Evolutionary conservation across 129 eudicot genomes (phyloP).

Genomic region (Tanacetum coccineum): DNA sequence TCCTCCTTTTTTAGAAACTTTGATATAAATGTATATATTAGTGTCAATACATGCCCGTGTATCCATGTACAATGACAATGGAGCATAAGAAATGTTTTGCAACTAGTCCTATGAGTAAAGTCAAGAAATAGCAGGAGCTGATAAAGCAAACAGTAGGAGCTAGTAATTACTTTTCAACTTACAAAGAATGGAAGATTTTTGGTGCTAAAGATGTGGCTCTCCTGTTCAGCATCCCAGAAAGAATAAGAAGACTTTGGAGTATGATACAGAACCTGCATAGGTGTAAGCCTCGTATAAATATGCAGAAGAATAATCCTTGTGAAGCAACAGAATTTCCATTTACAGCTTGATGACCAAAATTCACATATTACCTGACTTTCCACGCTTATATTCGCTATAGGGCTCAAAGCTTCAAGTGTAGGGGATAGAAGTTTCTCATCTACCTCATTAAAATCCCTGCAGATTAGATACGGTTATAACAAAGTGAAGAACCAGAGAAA

Average conservation of each 20-base stretch:
- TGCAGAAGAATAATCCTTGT: constrained; percentile 12
- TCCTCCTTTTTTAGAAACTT: not conserved
- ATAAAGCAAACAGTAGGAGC: not conserved
- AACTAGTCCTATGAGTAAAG: not conserved
- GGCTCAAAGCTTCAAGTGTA: constrained; percentile 57
- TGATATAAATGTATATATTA: not conserved
- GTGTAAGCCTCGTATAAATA: constrained; percentile 10
- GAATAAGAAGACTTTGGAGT: constrained; percentile 91
- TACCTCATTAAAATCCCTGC: constrained; percentile 80
- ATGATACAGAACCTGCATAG: constrained; percentile 84
- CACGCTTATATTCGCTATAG: constrained; percentile 73
- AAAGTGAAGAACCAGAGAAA: not conserved
- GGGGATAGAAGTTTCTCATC: constrained; percentile 74
- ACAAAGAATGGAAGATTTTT: constrained; percentile 97
- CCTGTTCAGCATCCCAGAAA: constrained; percentile 70
- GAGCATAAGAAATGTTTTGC: too few species aligned
- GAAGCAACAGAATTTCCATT: constrained; percentile 12
- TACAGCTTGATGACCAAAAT: not conserved
- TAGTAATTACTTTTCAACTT: constrained; percentile 36
- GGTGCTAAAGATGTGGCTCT: constrained; percentile 67
- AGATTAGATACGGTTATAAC: constrained; percentile 18
- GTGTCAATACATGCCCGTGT: not conserved
- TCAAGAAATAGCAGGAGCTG: not conserved
- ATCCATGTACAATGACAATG: too few species aligned
- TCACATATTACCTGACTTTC: constrained; percentile 88